Evolutionary conservation across 768 basidiomycete genomes (phyloP), one percentile per base, ranked within the genome.

Genomic region (Tulasnella sp.): DNA sequence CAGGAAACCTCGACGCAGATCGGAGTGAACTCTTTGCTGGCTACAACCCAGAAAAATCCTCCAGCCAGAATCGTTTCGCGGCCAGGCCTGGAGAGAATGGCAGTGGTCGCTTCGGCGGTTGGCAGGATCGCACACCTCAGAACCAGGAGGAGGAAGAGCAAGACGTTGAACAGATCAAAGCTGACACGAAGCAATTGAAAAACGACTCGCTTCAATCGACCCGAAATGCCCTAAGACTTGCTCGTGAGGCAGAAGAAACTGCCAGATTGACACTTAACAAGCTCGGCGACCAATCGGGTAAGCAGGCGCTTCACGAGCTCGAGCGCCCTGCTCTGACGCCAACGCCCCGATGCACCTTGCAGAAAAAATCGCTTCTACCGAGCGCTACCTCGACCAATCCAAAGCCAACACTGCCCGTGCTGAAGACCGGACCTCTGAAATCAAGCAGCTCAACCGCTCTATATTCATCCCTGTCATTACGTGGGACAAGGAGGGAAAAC

Each of bases 181-280:
- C 94, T 83, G 92, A 96, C 85, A 96, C 94, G 80, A 89, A 92
- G 79, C 94, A 90, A 83, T 84, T 93, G 81, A 99, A 99, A 86
- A 96, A 98, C 86, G 97, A 98, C 83, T 93, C 92, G 84, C 92
- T 97, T 72, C 92, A 90, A 77, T 93, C 94, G 21, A 94, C 96
- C 0, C 88, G 97, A 82, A 98, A 99, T 86, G 97, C 97, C 18
- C 88, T 99, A 75, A 89, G 96, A 62, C 89, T 98, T 84, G 97
- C 97, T 52, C 89, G 92, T n/a, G 96, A 99, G 85, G 96, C 97
- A 0, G 97, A 98, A 85, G 97, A 99, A 85, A 97, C 96, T 16
- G 97, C 94, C 44, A 87, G 93, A 71, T 92, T 91, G 80, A 99
- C 97, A 6, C 84, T 99, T 27, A 87, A 85, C 79, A 93, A 91